These are phyloP conservation scores for Phytophthora colocasiae DNA, from an alignment of 352 stramenopile genomes.

Conservation along the genomic window DNA sequence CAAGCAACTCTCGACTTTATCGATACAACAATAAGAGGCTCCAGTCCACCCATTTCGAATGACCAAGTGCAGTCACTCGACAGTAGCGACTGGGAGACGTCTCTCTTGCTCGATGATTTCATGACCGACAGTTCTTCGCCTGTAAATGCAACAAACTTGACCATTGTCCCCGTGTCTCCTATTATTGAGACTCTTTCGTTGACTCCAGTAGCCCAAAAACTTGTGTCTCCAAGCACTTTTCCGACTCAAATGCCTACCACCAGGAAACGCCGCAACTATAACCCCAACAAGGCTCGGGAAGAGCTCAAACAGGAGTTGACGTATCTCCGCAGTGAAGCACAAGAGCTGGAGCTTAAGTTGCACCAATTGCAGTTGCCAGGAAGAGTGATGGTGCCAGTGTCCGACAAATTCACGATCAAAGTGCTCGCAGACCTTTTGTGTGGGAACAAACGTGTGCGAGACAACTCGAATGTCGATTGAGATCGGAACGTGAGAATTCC, in stretches of 20 bases:
- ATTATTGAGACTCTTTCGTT: not conserved
- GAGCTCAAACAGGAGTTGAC: slow-evolving; percentile 31
- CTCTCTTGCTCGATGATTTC: slow-evolving; percentile 16
- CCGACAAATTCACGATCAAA: not conserved
- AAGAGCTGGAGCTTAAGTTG: slow-evolving; percentile 28
- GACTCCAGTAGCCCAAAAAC: not conserved
- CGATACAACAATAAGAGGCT: slow-evolving; percentile 17
- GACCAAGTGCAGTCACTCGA: not conserved
- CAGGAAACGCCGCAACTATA: slow-evolving; percentile 29
- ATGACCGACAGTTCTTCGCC: slow-evolving; percentile 12
- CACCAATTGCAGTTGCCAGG: slow-evolving; percentile 24
- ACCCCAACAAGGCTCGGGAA: slow-evolving; percentile 40
- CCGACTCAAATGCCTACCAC: not conserved
- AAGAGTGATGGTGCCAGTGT: slow-evolving; percentile 5
- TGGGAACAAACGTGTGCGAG: slow-evolving; percentile 32
- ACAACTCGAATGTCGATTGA: slow-evolving; percentile 24
- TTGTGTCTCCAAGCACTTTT: not conserved
- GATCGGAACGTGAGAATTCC: slow-evolving; percentile 35
- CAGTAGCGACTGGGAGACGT: slow-evolving; percentile 16
- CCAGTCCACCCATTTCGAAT: slow-evolving; percentile 2
- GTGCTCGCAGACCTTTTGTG: slow-evolving; percentile 11
- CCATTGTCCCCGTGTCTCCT: not conserved
- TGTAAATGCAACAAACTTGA: not conserved
- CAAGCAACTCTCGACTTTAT: slow-evolving; percentile 28
- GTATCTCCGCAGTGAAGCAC: slow-evolving; percentile 26